Evolutionary conservation across 208 protist genomes (phyloP).

Genomic region (Leishmania guyanensis): DNA sequence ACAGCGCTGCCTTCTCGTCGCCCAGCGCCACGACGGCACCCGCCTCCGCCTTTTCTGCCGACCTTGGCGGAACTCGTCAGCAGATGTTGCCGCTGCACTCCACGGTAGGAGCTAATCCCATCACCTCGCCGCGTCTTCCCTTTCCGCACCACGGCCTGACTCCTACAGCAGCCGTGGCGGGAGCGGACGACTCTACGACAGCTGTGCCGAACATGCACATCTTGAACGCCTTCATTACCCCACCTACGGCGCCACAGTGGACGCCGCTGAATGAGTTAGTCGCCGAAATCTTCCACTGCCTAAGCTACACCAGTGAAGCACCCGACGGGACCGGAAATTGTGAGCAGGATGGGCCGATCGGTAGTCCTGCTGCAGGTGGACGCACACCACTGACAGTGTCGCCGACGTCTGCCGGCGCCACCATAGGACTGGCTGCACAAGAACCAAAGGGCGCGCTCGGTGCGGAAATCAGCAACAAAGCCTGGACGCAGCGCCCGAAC

Average conservation of each 20-base stretch:
- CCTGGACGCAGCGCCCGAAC: background rate
- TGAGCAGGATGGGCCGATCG: background rate
- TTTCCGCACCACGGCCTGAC: background rate
- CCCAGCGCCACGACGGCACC: conserved; percentile 1
- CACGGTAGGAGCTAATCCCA: background rate
- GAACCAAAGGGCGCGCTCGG: background rate
- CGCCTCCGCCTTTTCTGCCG: background rate
- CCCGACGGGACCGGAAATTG: background rate
- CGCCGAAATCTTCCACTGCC: conserved; percentile 43
- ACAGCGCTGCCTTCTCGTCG: conserved; percentile 14
- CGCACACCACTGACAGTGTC: conserved; percentile 12
- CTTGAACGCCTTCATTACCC: conserved; percentile 80
- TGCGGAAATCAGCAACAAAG: background rate
- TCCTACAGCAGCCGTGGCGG: background rate
- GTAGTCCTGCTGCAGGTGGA: background rate
- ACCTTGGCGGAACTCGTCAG: background rate
- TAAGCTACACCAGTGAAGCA: conserved; percentile 29
- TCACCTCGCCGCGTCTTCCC: background rate
- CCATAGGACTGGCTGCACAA: background rate
- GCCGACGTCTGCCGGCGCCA: background rate
- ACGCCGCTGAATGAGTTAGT: conserved; percentile 70
- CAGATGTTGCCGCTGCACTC: background rate
- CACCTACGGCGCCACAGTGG: conserved; percentile 53
- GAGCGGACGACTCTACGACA: conserved; percentile 2
- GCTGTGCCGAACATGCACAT: conserved; percentile 7